Evolutionary conservation across 257 asterid species (phyloP), one percentile per base, ranked within the genome.

Genomic region (Solanum habrochaites): DNA sequence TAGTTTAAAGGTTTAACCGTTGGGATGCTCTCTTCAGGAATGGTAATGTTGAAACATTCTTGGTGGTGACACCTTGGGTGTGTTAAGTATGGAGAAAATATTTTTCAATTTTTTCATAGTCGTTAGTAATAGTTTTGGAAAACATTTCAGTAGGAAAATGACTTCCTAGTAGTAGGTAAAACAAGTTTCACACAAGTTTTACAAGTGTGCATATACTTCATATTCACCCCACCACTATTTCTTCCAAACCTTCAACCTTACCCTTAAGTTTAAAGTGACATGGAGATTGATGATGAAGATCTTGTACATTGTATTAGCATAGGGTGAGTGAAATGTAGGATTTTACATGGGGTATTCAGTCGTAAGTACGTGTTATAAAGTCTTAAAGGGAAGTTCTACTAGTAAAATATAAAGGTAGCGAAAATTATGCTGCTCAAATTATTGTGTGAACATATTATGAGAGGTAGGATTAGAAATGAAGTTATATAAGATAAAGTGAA

Each of bases 1-100:
- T 91, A 80, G 62, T 93, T 88, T 91, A 88, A 87, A 88, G 49
- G 77, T 69, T 29, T 86, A 62, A 18, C 77, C 71, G 14, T 82
- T 72, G 42, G 66, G 74, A 12, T 29, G 45, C 47, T 56, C 27
- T 75, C 86, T 69, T 40, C 75, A 37, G 66, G 75, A 42, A 47
- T 80, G 42, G 42, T 80, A 5, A 45, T 80, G 43, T 27, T 4
- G 5, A 80, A 47, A 47, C 85, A 29, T 80, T 45, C 85, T 27
- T 7, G 23, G 66, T 7, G 23, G 66, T 16, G 84, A 27, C 25
- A 23, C 81, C 39, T 70, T 31, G 42, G 42, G n/a, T 70, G 75
- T 29, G 42, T 15, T 9, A 7, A 29, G 11, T 69, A 1, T 29
- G 23, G 39, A 7, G 23, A 69, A n/a, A n/a, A 69, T 69, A 1